phyloP scores from a whole-genome alignment of 2,329 filamentous ascomycete genomes.

The Ascochyta lentis region DNA sequence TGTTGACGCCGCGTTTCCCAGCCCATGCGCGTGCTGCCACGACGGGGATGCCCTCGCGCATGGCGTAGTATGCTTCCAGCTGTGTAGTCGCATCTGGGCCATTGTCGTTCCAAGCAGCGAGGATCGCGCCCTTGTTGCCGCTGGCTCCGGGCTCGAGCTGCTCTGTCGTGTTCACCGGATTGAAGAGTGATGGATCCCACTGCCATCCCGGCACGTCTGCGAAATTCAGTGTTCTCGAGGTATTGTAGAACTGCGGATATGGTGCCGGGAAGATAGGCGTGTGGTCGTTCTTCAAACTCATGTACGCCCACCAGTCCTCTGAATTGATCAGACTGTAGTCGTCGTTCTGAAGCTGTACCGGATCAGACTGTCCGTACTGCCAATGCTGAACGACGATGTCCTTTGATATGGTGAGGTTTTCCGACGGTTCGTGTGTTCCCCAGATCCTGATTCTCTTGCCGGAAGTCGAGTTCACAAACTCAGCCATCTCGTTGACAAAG shows the following conservation, averaged over 20 bases:
- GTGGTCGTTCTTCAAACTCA: constrained; percentile 62
- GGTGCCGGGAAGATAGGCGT: constrained; percentile 55
- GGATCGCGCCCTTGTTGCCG: constrained; percentile 42
- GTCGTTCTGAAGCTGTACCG: constrained; percentile 47
- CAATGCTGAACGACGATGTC: constrained; percentile 57
- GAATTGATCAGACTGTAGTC: constrained; percentile 56
- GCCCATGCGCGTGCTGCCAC: constrained; percentile 54
- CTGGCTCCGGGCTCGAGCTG: constrained; percentile 44
- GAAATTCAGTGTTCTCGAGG: constrained; percentile 55
- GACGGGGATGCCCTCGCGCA: constrained; percentile 54
- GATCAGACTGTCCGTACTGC: constrained; percentile 59
- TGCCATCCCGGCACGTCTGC: constrained; percentile 52
- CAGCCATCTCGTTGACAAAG: constrained; percentile 48
- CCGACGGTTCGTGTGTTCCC: constrained; percentile 55
- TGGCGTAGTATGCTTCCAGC: constrained; percentile 57
- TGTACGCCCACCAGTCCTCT: constrained; percentile 62
- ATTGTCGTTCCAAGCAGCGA: constrained; percentile 59
- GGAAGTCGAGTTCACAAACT: constrained; percentile 40
- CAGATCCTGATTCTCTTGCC: constrained; percentile 46
- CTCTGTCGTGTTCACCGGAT: constrained; percentile 52
- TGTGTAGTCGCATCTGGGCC: constrained; percentile 58
- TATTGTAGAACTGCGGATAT: constrained; percentile 58
- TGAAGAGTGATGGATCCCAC: constrained; percentile 56
- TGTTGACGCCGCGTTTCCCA: constrained; percentile 45
- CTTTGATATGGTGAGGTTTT: constrained; percentile 48